Base-by-base conservation (phyloP, 192 early-diverging fungal genomes). In the Coemansia sp. region DNA sequence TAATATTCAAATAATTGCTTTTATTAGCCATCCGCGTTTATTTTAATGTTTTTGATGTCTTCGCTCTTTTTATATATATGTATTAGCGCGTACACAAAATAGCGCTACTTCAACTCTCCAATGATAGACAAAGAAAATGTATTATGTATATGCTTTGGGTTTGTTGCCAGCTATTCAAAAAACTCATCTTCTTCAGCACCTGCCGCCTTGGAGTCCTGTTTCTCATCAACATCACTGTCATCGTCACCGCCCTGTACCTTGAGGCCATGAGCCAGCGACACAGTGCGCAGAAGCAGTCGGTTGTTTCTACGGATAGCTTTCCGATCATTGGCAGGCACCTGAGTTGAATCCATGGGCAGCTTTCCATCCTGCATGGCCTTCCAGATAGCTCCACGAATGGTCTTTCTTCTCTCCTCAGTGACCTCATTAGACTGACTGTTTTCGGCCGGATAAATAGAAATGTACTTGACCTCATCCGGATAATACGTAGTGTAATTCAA, bases 401-500 rank as follows among this genome's bases (percentile, higher is more conserved):
- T 23, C 14, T 25, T 27, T 18, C 53, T 52, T 28, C 52, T 55
- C 30, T 56, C 50, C 22, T 41, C 32, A 2, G 58, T 56, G 18
- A 61, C 58, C 17, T 60, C 23, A 8, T 53, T 52, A 3, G 69
- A 65, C 27, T 53, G 55, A 5, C 54, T 41, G 5, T 58, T 57
- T 9, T 72, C 58, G 13, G 49, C 58, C 23, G 69, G 69, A 48
- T 46, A 72, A 38, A 72, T 20, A 38, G 69, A 72, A 7, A 72
- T 72, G 19, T 72, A 72, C 54, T 72, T 72, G 47, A 56, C 27
- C 49, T 65, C 53, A 36, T 72, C 50, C 11, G 69, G 69, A 22
- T 72, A 72, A 30, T 72, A 72, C 9, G 58, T 65, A 0, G 69
- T 72, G 37, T 72, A 72, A 36, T 72, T 72, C n/a, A 72, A 19